A percentile compares a stretch with the other conserved stretches of the same genome.
Conservation (phyloP, 2,329 filamentous ascomycete genomes). For the Epichloe festucae region DNA sequence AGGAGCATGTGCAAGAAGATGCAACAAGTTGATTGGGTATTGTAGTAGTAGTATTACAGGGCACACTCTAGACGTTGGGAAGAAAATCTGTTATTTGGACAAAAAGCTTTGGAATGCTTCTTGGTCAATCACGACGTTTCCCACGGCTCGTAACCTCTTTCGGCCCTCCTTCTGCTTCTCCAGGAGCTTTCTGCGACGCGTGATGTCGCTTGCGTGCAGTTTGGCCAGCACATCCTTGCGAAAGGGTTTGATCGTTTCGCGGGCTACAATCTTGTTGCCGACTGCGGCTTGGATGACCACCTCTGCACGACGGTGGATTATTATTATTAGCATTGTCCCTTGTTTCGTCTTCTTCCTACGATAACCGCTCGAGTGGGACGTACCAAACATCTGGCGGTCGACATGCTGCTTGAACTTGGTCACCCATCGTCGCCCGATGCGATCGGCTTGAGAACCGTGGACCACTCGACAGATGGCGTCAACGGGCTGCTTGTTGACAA, state of each 20-base stretch:
- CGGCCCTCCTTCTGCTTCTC: conserved; percentile 96
- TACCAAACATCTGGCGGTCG: conserved; percentile 80
- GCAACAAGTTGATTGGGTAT: background rate
- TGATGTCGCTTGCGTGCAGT: conserved; percentile 81
- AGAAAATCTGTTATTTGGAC: conserved; percentile 44
- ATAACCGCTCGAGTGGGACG: conserved; percentile 6
- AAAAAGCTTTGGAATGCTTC: conserved; percentile 91
- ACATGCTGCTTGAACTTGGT: conserved; percentile 95
- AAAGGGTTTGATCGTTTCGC: conserved; percentile 93
- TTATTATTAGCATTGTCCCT: background rate
- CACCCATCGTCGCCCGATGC: conserved; percentile 78
- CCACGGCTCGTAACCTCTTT: conserved; percentile 71
- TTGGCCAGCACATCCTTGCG: conserved; percentile 90
- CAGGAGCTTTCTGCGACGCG: conserved; percentile 68
- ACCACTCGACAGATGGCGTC: conserved; percentile 90
- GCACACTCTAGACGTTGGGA: background rate
- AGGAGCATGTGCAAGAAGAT: too few species aligned
- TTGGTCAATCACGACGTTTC: conserved; percentile 93
- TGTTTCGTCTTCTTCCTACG: background rate
- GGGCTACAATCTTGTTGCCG: conserved; percentile 69
- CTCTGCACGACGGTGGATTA: conserved; percentile 35
- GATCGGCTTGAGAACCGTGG: conserved; percentile 67
- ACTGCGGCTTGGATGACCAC: conserved; percentile 86
- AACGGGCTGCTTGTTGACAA: conserved; percentile 87
- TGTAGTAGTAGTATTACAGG: background rate